Evolutionary conservation across 768 basidiomycete species (phyloP).

Genomic region (Lentinula detonsa): DNA sequence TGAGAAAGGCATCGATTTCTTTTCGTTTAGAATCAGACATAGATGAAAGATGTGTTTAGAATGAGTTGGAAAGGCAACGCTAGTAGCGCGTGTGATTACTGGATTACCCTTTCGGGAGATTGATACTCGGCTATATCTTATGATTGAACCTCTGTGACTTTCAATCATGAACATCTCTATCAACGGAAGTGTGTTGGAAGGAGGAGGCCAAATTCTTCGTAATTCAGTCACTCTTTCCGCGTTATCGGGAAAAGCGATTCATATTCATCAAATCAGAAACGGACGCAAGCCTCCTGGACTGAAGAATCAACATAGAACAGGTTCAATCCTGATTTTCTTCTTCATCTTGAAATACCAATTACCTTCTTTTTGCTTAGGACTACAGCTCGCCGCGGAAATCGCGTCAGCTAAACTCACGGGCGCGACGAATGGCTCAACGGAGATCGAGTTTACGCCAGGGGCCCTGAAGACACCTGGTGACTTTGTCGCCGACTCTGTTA

Average conservation of each 20-base stretch:
- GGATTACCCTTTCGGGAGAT: background rate
- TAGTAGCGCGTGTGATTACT: background rate
- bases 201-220: constrained; percentile 70
- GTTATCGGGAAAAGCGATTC: constrained; percentile 53
- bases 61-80: background rate
- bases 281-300: constrained; percentile 58
- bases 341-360: background rate
- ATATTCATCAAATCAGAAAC: constrained; percentile 54
- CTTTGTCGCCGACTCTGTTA: constrained; percentile 40
- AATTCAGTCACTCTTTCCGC: constrained; percentile 65
- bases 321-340: constrained; percentile 21
- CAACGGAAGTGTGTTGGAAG: constrained; percentile 35
- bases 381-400: constrained; percentile 60
- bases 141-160: background rate
- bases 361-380: constrained; percentile 31
- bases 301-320: constrained; percentile 68
- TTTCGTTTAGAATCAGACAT: constrained; percentile 40
- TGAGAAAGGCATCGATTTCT: constrained; percentile 77
- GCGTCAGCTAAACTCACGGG: constrained; percentile 50
- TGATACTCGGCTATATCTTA: background rate
- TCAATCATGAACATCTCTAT: constrained; percentile 6
- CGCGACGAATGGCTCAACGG: constrained; percentile 44
- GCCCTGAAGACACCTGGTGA: constrained; percentile 32
- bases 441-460: constrained; percentile 49
- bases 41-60: background rate